A percentile compares a stretch with the other conserved stretches of the same genome.
phyloP scores from a whole-genome alignment of 2,329 filamentous ascomycete genomes.

The Rutstroemia sydowiana region DNA sequence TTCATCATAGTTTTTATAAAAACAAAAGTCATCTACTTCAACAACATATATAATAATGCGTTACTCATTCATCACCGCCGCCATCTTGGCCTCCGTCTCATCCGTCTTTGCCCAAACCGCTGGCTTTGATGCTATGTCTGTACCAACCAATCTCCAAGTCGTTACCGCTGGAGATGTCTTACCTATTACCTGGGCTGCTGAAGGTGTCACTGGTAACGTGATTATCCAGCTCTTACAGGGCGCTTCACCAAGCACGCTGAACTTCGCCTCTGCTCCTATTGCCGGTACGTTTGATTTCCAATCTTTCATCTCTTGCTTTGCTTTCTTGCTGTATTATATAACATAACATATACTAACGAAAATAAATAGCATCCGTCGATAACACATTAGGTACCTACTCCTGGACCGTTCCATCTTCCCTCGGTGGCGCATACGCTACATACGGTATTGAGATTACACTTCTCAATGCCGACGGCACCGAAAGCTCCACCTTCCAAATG shows the following conservation, averaged over 20 bases:
- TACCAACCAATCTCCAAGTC: slow-evolving; percentile 38
- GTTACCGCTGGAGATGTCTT: slow-evolving; percentile 43
- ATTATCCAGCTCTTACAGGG: slow-evolving; percentile 51
- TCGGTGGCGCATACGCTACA: slow-evolving; percentile 39
- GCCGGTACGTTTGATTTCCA: slow-evolving; percentile 41
- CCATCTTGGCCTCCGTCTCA: slow-evolving; percentile 22
- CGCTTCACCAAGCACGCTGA: slow-evolving; percentile 36
- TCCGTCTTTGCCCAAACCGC: slow-evolving; percentile 42
- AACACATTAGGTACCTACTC: slow-evolving; percentile 39
- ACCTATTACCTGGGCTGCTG: slow-evolving; percentile 43
- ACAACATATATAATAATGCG: slow-evolving; percentile 22
- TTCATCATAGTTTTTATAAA: not conserved
- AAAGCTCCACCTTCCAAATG: slow-evolving; percentile 51
- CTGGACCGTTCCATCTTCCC: slow-evolving; percentile 43
- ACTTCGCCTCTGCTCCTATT: slow-evolving; percentile 35
- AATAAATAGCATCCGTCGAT: slow-evolving; percentile 38
- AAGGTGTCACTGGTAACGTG: slow-evolving; percentile 38
- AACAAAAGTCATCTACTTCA: not conserved
- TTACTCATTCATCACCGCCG: slow-evolving; percentile 23
- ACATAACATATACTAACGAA: slow-evolving; percentile 12
- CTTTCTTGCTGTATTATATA: no score
- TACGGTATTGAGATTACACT: slow-evolving; percentile 54
- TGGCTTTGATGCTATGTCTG: slow-evolving; percentile 49
- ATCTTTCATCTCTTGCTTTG: not conserved
- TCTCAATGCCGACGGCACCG: slow-evolving; percentile 36